Evolutionary conservation across 805 yeast species (phyloP).

Genomic region (Dipodascopsis tothii): DNA sequence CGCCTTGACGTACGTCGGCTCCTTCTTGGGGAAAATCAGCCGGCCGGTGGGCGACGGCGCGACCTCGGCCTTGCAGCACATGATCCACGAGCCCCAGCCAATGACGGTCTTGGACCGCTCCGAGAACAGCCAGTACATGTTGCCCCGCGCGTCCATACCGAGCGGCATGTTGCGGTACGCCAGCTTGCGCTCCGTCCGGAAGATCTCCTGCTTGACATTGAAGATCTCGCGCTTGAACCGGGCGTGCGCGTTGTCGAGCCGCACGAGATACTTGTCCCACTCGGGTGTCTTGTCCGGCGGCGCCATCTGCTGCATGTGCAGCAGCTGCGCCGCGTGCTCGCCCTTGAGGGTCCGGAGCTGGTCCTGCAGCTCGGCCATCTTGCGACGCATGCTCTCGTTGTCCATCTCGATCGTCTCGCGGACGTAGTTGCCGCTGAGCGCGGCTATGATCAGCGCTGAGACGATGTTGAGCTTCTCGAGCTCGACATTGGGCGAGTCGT

Average conservation of each 20-base stretch:
- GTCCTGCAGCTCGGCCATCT: constrained; percentile 26
- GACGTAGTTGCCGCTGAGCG: constrained; percentile 32
- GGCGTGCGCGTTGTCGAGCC: constrained; percentile 26
- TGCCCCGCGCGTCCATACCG: constrained; percentile 31
- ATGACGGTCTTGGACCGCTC: constrained; percentile 27
- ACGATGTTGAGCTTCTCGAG: constrained; percentile 27
- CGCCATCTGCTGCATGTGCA: constrained; percentile 22
- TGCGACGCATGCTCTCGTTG: constrained; percentile 27
- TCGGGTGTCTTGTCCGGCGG: constrained; percentile 21
- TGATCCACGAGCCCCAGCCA: constrained; percentile 33
- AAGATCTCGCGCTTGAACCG: constrained; percentile 25
- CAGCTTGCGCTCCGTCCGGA: constrained; percentile 27
- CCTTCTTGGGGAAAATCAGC: constrained; percentile 13
- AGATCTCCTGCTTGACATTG: constrained; percentile 28
- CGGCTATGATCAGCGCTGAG: constrained; percentile 26
- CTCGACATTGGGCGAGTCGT: constrained; percentile 23
- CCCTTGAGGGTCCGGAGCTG: constrained; percentile 27
- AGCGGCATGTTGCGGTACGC: constrained; percentile 31
- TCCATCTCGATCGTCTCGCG: constrained; percentile 31
- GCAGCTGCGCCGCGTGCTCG: constrained; percentile 23
- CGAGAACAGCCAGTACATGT: constrained; percentile 34
- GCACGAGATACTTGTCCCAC: constrained; percentile 25
- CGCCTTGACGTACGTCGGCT: background rate
- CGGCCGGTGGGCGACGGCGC: constrained; percentile 21
- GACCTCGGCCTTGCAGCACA: constrained; percentile 22